phyloP scores from a whole-genome alignment of 2,329 filamentous ascomycete genomes.

The Venturia oleaginea region DNA sequence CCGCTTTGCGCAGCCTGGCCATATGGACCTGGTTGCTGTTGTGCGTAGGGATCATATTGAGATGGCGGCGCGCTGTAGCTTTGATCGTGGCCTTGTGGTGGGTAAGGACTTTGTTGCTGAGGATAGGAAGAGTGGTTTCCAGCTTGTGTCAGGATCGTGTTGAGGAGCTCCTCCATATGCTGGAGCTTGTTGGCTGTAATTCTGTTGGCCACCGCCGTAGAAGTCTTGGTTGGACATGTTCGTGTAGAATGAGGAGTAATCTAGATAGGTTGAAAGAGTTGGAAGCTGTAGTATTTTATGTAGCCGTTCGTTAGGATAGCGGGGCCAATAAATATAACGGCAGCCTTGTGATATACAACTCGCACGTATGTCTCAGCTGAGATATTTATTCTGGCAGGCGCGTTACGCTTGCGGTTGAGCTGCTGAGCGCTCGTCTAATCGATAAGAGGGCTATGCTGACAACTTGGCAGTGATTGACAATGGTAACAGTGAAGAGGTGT shows the following conservation, averaged over 20 bases:
- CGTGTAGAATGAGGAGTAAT: neutral
- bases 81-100: constrained; percentile 10
- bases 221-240: constrained; percentile 14
- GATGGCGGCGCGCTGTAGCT: constrained; percentile 11
- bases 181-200: neutral
- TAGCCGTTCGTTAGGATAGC: neutral
- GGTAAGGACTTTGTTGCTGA: constrained; percentile 10
- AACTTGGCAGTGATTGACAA: neutral
- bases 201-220: constrained; percentile 5
- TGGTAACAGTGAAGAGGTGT: neutral
- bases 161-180: neutral
- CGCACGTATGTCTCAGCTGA: neutral
- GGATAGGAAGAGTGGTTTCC: constrained; percentile 11
- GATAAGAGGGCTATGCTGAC: constrained; percentile 1
- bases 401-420: neutral
- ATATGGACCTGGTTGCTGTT: constrained; percentile 8
- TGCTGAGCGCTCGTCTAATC: neutral
- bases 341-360: neutral
- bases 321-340: neutral
- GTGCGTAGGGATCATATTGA: neutral
- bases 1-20: neutral
- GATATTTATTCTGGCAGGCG: neutral
- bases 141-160: constrained; percentile 2
- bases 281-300: neutral
- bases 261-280: neutral